Conservation (phyloP, 495 filamentous ascomycete genomes). For the Clohesyomyces aquaticus region DNA sequence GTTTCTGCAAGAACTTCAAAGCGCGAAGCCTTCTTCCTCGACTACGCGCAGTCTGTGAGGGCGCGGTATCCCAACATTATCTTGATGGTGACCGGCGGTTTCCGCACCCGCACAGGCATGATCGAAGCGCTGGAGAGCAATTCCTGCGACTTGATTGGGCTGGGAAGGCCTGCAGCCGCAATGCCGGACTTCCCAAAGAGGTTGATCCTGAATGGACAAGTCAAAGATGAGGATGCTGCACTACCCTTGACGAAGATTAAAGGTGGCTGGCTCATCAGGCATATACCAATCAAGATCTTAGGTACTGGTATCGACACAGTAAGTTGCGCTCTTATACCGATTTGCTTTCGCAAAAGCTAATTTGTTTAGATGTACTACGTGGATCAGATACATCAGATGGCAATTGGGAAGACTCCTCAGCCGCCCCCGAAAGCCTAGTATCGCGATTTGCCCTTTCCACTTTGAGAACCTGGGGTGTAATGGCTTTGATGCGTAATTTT, state of each 20-base stretch:
- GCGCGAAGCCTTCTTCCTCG: conserved; percentile 68
- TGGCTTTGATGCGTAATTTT: no score
- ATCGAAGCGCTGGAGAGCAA: conserved; percentile 55
- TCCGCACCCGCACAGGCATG: conserved; percentile 60
- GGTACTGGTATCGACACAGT: conserved; percentile 52
- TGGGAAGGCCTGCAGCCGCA: conserved; percentile 58
- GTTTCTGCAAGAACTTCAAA: conserved; percentile 52
- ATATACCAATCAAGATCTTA: conserved; percentile 49
- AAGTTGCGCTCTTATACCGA: not conserved
- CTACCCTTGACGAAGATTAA: conserved; percentile 49
- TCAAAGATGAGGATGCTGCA: conserved; percentile 56
- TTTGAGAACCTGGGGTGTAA: not conserved
- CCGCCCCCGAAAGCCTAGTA: conserved; percentile 5
- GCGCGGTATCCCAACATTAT: conserved; percentile 50
- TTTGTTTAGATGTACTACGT: conserved; percentile 18
- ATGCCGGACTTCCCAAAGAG: conserved; percentile 55
- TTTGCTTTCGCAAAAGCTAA: conserved; percentile 11
- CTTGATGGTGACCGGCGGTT: conserved; percentile 60
- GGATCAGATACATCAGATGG: conserved; percentile 21
- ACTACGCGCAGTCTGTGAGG: conserved; percentile 57
- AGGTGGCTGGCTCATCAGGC: conserved; percentile 44
- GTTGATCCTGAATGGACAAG: conserved; percentile 56
- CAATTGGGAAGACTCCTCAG: conserved; percentile 5
- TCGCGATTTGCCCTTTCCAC: no score
- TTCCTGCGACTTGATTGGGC: conserved; percentile 63